Evolutionary conservation across 257 asterid genomes (phyloP).

Genomic region (Leptodermis oblonga): DNA sequence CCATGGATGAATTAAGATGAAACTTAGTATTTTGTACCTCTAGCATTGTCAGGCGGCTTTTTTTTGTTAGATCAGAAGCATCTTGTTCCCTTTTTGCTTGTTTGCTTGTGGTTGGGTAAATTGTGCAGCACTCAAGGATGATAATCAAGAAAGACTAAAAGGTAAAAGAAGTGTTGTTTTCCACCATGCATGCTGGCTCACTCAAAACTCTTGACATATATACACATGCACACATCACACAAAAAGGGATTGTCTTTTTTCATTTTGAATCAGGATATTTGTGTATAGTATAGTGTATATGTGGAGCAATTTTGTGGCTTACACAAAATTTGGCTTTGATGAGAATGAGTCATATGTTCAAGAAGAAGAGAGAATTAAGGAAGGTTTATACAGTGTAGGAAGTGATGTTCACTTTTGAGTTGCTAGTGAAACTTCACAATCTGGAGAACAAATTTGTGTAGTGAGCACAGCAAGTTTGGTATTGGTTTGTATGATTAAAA

Average conservation of each 20-base stretch:
- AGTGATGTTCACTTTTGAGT: conserved; percentile 29
- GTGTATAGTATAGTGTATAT: no score
- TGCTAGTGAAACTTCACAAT: conserved; percentile 22
- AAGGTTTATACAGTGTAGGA: conserved; percentile 42
- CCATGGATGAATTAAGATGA: no score
- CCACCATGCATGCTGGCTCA: conserved; percentile 48
- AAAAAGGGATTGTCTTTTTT: no score
- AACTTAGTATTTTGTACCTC: conserved; percentile 56
- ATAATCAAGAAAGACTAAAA: no score
- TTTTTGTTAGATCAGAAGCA: conserved; percentile 49
- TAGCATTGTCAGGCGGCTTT: conserved; percentile 40
- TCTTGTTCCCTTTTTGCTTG: conserved; percentile 37
- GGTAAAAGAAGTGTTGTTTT: not conserved
- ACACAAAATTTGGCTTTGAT: no score
- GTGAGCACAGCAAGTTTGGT: no score
- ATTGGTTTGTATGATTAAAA: conserved; percentile 29
- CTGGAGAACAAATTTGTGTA: conserved; percentile 20
- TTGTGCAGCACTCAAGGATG: conserved; percentile 4
- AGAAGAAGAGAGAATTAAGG: conserved; percentile 21
- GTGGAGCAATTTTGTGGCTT: no score
- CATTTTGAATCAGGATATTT: no score
- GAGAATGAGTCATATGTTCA: no score
- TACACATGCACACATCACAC: no score
- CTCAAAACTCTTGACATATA: no score
- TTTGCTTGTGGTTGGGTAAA: conserved; percentile 27